Base-by-base conservation (phyloP, 805 yeast genomes). In the Saturnispora dispora region DNA sequence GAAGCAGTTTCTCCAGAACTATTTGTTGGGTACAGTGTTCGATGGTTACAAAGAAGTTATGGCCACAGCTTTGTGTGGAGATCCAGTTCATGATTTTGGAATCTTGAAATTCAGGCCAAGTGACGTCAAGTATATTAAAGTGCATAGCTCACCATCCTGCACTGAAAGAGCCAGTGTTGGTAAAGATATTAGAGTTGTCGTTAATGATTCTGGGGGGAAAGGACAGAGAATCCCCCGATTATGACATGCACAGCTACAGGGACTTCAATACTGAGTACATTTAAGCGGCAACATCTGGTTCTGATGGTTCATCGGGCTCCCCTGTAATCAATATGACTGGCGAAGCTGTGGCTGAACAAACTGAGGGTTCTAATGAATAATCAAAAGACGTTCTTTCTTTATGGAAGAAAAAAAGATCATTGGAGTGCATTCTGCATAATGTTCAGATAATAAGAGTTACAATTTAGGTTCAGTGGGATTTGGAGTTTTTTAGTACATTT, bases 1-100 rank as follows among this genome's bases (percentile, higher is more conserved):
- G 97, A 90, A 62, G 97, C 90, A 47, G 96, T 89, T 42, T 96
- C 96, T 2, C 89, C 96, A 0, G 96, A 96, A n/a, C 96, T 96
- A 1, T 89, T 90, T 65, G 77, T 82, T 35, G 97, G 97, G 0
- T 88, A 85, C 87, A 0, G 88, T 90, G 2, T 90, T 90, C 62
- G 96, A 90, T 63, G 89, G 90, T 64, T 96, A 90, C 67, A 96
- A 90, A 66, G 96, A 89, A 67, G 86, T 88, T 48, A 88, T 82
- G 40, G 95, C 88, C 3, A 80, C 74, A 50, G 95, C 96, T 3
- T 78, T 88, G 32, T 89, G 88, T 64, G 77, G 97, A 63, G 97
- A 90, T 65, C 96, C 97, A 0, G 90, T 90, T 32, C 97, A 90
- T 64, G 97, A 90, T 68, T 90, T 90, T 67, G 97, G 97, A 5